These are phyloP conservation scores for Orbilia quercus DNA, from an alignment of 2,329 filamentous ascomycete species.

Conservation along the genomic window DNA sequence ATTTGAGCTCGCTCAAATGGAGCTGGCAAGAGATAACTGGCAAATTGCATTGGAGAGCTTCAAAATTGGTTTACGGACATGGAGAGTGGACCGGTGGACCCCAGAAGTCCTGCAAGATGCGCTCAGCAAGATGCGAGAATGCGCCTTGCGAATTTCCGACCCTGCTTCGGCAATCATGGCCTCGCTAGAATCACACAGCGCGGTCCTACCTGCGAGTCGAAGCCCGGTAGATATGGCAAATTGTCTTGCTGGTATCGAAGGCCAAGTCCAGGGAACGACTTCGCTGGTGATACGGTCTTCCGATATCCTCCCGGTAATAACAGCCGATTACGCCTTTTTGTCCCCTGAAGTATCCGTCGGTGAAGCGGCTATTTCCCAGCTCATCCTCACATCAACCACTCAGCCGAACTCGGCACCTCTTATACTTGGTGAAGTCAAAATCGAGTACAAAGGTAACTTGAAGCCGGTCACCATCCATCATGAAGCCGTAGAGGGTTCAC, in stretches of 20 bases:
- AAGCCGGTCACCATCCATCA: slow-evolving; percentile 68
- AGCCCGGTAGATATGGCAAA: slow-evolving; percentile 66
- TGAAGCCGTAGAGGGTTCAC: slow-evolving; percentile 49
- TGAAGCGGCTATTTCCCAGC: slow-evolving; percentile 70
- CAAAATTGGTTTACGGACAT: slow-evolving; percentile 37
- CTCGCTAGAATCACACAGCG: slow-evolving; percentile 74
- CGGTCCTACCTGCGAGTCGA: slow-evolving; percentile 64
- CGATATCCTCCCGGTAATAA: slow-evolving; percentile 68
- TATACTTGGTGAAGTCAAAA: slow-evolving; percentile 67
- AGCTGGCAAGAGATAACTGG: slow-evolving; percentile 53
- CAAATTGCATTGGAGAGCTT: slow-evolving; percentile 36
- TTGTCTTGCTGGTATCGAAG: slow-evolving; percentile 68
- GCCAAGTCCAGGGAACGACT: slow-evolving; percentile 64
- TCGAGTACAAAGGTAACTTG: slow-evolving; percentile 71
- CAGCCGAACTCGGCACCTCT: slow-evolving; percentile 68
- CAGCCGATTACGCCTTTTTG: slow-evolving; percentile 70
- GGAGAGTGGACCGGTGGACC: slow-evolving; percentile 71
- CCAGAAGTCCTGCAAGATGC: slow-evolving; percentile 70
- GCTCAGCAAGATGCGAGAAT: slow-evolving; percentile 71
- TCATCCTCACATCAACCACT: slow-evolving; percentile 70
- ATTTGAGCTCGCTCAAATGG: slow-evolving; percentile 43
- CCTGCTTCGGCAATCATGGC: slow-evolving; percentile 71
- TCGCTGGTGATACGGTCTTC: slow-evolving; percentile 68
- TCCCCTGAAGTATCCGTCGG: slow-evolving; percentile 72
- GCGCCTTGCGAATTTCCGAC: slow-evolving; percentile 68